These are phyloP conservation scores for Rhodosorus marinus DNA, from an alignment of 23 red algal species.

Conservation along the genomic window DNA sequence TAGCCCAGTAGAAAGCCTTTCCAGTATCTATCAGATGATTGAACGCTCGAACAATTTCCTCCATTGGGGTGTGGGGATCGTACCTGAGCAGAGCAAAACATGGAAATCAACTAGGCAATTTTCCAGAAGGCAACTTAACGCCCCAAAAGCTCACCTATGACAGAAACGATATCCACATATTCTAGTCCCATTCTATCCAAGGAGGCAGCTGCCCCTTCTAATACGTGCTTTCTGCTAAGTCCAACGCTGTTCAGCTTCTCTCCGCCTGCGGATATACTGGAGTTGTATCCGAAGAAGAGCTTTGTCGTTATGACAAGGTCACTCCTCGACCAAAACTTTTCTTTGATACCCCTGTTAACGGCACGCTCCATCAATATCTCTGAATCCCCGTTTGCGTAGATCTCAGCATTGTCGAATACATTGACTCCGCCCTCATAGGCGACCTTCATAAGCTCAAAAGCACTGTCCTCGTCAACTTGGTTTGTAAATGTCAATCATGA, in stretches of 20 bases:
- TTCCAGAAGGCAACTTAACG: too few species aligned
- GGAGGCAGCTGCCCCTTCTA: conserved; percentile 1
- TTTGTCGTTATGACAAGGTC: conserved; percentile 17
- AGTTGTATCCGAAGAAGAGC: conserved; percentile 13
- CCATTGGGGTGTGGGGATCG: conserved; percentile 3
- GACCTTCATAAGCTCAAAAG: conserved; percentile 2
- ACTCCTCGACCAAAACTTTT: conserved; percentile 8
- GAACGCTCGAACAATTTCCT: conserved; percentile 11
- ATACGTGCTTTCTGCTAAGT: conserved; percentile 10
- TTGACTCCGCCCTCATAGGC: conserved; percentile 14
- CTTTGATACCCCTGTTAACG: conserved; percentile 2
- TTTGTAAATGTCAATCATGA: conserved; percentile 14
- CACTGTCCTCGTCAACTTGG: conserved; percentile 9
- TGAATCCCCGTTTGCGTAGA: conserved; percentile 8
- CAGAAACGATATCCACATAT: conserved; percentile 15
- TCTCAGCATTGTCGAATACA: conserved; percentile 20
- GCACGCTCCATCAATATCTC: conserved; percentile 6
- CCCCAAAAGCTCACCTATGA: too few species aligned
- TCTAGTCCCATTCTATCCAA: conserved; percentile 1
- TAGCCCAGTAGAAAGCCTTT: conserved; percentile 12
- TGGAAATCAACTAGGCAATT: too few species aligned
- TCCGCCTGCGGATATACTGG: too few species aligned
- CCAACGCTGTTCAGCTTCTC: conserved; percentile 5
- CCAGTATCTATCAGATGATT: conserved; percentile 5
- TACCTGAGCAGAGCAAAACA: too few species aligned